These are phyloP conservation scores for Xylaria hypoxylon DNA, from an alignment of 2,329 filamentous ascomycete genomes.

Conservation along the genomic window DNA sequence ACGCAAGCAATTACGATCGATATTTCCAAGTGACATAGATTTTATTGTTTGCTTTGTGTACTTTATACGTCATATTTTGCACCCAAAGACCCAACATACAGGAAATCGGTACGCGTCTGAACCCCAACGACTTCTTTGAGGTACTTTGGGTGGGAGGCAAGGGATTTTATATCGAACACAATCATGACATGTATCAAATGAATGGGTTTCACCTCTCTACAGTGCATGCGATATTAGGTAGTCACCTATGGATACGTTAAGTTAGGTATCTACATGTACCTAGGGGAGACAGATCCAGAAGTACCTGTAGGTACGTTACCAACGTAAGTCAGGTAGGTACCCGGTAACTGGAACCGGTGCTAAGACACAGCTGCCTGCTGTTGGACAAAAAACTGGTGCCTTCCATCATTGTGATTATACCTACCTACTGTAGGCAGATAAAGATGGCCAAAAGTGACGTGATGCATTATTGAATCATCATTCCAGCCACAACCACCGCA, in stretches of 20 bases:
- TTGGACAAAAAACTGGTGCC: conserved; percentile 1
- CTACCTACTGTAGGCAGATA: no score
- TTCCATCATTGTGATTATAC: conserved; percentile 32
- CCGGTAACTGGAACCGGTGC: conserved; percentile 19
- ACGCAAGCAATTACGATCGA: conserved; percentile 23
- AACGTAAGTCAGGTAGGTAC: conserved; percentile 11
- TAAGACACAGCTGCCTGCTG: conserved; percentile 13
- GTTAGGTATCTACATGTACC: no score
- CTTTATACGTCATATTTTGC: conserved; percentile 27
- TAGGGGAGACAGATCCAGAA: no score
- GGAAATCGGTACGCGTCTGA: no score
- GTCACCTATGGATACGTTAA: neutral
- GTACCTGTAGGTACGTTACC: no score
- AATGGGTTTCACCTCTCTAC: neutral
- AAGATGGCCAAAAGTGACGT: conserved; percentile 46
- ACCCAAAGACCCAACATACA: neutral
- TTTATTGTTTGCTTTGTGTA: conserved; percentile 8
- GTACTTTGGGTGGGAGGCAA: neutral
- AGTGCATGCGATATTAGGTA: neutral
- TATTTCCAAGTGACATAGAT: conserved; percentile 17
- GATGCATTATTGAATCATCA: conserved; percentile 49
- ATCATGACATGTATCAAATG: neutral
- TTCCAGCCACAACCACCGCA: conserved; percentile 37
- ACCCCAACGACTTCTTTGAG: no score
- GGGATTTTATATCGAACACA: neutral